Percentiles rank a stretch among this genome's conserved stretches.
phyloP scores from a whole-genome alignment of 768 basidiomycete genomes.

The Hirschioporus abietinus region DNA sequence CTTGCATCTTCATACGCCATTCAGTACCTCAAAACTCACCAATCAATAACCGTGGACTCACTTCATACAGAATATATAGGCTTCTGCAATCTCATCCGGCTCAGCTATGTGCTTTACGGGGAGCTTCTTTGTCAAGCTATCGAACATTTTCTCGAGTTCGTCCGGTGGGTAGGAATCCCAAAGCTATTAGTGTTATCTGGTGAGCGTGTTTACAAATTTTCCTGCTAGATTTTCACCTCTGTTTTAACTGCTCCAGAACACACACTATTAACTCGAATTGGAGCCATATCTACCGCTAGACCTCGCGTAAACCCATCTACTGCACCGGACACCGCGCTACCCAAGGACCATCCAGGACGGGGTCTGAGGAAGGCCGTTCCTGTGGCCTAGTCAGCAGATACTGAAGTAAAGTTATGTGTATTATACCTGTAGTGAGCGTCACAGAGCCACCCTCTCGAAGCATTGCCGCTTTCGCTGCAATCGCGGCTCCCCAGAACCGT shows the following conservation, averaged over 20 bases:
- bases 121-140: neutral
- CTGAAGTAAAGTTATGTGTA: too few species aligned
- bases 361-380: slow-evolving; percentile 6
- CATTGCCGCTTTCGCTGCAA: slow-evolving; percentile 7
- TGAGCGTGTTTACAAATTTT: neutral
- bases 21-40: neutral
- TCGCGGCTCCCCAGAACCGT: slow-evolving; percentile 9
- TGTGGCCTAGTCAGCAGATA: neutral
- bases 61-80: slow-evolving; percentile 13
- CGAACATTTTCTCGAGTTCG: slow-evolving; percentile 3
- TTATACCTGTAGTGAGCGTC: neutral
- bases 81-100: slow-evolving; percentile 12
- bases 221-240: slow-evolving; percentile 4
- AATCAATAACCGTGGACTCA: neutral
- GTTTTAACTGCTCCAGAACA: slow-evolving; percentile 10
- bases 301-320: slow-evolving; percentile 13
- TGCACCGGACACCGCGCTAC: slow-evolving; percentile 6
- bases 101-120: slow-evolving; percentile 9
- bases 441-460: slow-evolving; percentile 4
- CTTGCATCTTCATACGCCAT: neutral
- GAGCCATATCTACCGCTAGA: slow-evolving; percentile 14
- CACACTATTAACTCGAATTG: slow-evolving; percentile 13
- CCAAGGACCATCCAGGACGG: slow-evolving; percentile 1
- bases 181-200: neutral
- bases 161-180: slow-evolving; percentile 6